Base-by-base conservation (phyloP, 352 stramenopile species). In the Phytophthora citricola region DNA sequence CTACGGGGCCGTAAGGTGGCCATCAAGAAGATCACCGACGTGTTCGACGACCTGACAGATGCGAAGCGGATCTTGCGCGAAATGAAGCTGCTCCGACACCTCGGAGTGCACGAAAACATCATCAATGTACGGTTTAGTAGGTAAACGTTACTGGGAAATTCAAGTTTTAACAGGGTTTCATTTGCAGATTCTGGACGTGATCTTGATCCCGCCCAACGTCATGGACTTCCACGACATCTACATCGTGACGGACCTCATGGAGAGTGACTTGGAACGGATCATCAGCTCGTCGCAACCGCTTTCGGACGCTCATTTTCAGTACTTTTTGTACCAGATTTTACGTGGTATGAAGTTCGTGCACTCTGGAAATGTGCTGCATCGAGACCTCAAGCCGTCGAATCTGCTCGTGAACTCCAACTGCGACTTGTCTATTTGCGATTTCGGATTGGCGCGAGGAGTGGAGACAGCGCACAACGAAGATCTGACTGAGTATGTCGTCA, bases 261-360 rank as follows among this genome's bases (percentile, higher is more conserved):
- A 98, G 66, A 96, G 78, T 48, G 90, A 98, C 64, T 72, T 98
- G 31, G 85, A 98, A 64, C 83, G 89, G 53, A 96, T 98, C 71
- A 98, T 98, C 59, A 89, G 81, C 66, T 94, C 85, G 44, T 89
- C 85, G 49, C 84, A 95, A 65, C 81, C 79, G 20, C 86, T 97
- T 32, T 94, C 85, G 22, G 89, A 96, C 61, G 87, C 84, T 27
- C 90, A 97, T 48, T 90, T 95, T 52, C 89, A 95, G 71, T 97
- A 95, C 63, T 96, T 96, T 62, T 63, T 96, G 53, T 96, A 96
- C 68, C 90, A 97, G 65, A 89, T 97, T 50, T 79, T 99, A 11
- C 86, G 94, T 27, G 97, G 96, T 4, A 91, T 99, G 48, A 98
- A 99, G 75, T 99, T 98, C 63, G 97, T 99, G 69, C 98, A 99